These are phyloP conservation scores for Rhazya stricta DNA, from an alignment of 257 asterid genomes.

Conservation along the genomic window DNA sequence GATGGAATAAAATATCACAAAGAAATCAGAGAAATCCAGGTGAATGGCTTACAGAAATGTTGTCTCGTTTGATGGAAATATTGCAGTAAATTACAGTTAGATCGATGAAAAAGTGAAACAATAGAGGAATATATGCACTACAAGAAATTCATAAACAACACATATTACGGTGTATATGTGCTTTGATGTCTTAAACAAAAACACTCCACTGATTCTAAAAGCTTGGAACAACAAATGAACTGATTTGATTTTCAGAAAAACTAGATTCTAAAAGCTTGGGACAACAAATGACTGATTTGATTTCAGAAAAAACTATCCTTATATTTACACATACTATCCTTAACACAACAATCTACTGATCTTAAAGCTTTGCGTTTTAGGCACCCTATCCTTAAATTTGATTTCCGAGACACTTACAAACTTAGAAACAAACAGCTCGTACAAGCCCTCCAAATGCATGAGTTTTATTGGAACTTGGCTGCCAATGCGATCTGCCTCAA, in stretches of 20 bases:
- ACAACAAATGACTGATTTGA: no score
- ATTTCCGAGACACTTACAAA: constrained; percentile 47
- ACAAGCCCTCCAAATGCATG: constrained; percentile 96
- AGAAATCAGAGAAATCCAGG: neutral
- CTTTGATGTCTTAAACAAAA: neutral
- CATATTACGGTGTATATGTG: neutral
- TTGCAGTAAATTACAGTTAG: neutral
- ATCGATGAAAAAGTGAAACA: neutral
- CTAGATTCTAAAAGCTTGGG: no score
- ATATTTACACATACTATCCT: no score
- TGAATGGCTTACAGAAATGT: neutral
- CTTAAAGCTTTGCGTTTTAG: no score
- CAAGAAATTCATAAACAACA: neutral
- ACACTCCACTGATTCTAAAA: neutral
- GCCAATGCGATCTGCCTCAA: constrained; percentile 91
- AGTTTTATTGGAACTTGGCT: constrained; percentile 96
- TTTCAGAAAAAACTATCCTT: no score
- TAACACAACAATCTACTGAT: no score
- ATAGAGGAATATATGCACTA: neutral
- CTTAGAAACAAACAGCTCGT: constrained; percentile 82
- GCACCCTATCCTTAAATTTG: neutral
- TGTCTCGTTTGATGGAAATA: neutral
- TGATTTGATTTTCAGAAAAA: neutral
- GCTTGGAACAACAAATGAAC: neutral
- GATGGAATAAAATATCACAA: neutral